A percentile compares a stretch with the other conserved stretches of the same genome.
Evolutionary conservation across 768 basidiomycete species (phyloP).

Genomic region (Tylopilus cervinicoccineus): DNA sequence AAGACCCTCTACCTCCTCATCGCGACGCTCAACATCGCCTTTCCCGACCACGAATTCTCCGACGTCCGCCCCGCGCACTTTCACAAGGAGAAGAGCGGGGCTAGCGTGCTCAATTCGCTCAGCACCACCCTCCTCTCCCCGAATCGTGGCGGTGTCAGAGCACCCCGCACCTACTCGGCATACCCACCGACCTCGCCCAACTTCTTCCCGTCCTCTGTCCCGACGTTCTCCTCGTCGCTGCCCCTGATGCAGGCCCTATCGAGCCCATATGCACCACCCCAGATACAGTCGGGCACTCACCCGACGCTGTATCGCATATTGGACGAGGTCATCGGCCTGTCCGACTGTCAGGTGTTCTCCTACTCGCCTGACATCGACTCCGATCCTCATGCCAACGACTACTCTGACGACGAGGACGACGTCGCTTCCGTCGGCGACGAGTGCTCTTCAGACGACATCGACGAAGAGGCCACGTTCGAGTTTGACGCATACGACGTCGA

Average conservation of each 20-base stretch:
- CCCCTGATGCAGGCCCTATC: constrained; percentile 54
- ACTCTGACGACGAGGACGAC: constrained; percentile 77
- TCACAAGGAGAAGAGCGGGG: constrained; percentile 71
- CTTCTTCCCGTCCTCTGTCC: constrained; percentile 73
- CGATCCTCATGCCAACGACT: constrained; percentile 88
- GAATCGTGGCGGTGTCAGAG: constrained; percentile 58
- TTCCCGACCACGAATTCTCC: constrained; percentile 97
- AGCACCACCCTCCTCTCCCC: constrained; percentile 80
- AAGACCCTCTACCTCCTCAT: constrained; percentile 97
- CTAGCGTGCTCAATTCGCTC: constrained; percentile 77
- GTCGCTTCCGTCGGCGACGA: constrained; percentile 62
- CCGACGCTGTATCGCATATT: constrained; percentile 84
- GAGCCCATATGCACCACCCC: constrained; percentile 68
- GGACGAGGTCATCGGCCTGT: constrained; percentile 84
- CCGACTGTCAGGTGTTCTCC: constrained; percentile 93
- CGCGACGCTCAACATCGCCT: constrained; percentile 94
- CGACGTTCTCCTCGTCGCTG: constrained; percentile 66
- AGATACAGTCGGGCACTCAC: constrained; percentile 79
- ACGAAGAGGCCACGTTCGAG: constrained; percentile 70
- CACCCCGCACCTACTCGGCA: constrained; percentile 80
- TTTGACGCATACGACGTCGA: constrained; percentile 82
- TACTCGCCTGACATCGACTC: constrained; percentile 91
- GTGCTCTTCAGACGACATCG: constrained; percentile 65
- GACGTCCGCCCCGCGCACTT: constrained; percentile 90
- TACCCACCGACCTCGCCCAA: constrained; percentile 72